phyloP scores from a whole-genome alignment of 768 basidiomycete species.

The Mycena rosella region DNA sequence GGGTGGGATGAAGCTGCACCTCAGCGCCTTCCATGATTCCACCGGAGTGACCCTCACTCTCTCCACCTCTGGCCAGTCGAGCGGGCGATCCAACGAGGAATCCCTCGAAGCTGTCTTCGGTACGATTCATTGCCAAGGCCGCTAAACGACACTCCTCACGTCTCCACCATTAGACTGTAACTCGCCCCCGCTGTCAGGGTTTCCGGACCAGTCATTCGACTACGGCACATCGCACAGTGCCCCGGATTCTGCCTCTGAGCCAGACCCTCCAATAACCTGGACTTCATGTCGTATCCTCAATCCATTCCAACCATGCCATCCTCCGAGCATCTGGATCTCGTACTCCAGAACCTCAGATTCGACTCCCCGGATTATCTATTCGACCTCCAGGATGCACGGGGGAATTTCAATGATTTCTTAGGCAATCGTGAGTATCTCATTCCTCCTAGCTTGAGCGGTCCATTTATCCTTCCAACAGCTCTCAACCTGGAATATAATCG shows the following conservation, averaged over 20 bases:
- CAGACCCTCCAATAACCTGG: background rate
- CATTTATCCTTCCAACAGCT: background rate
- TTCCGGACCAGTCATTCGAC: background rate
- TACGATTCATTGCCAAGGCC: background rate
- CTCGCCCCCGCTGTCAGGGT: background rate
- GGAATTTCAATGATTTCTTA: background rate
- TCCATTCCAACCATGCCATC: background rate
- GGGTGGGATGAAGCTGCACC: constrained; percentile 11
- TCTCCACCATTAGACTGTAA: background rate
- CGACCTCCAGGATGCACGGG: background rate
- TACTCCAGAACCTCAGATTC: background rate
- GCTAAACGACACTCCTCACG: background rate
- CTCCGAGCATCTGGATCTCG: background rate
- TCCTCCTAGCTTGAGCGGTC: no score
- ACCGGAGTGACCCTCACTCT: constrained; percentile 16
- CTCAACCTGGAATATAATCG: background rate
- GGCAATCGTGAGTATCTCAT: background rate
- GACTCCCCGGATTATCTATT: background rate
- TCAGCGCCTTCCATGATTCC: background rate
- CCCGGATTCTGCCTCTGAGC: background rate
- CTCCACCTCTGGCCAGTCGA: background rate
- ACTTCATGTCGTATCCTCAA: background rate
- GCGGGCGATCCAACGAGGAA: background rate
- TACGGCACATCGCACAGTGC: background rate
- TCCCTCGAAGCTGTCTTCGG: background rate